Conservation (phyloP, 2,329 filamentous ascomycete genomes). For the Cercospora nicotianae region DNA sequence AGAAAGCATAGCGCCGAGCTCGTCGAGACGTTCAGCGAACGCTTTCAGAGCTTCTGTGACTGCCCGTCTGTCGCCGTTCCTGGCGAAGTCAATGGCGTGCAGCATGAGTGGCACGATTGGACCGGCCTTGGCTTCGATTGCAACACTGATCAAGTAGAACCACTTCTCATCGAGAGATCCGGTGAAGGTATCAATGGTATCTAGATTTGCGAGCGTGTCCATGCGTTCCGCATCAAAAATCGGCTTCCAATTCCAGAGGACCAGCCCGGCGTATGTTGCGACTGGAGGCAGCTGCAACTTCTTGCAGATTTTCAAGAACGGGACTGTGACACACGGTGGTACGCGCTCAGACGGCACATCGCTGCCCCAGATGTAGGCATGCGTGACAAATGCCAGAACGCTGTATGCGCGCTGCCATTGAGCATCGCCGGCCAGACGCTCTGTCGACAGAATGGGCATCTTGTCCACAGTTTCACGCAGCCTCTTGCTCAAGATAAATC, state of each 20-base stretch:
- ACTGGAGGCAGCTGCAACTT: constrained; percentile 82
- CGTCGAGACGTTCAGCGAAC: constrained; percentile 85
- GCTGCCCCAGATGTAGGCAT: constrained; percentile 89
- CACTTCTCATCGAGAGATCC: constrained; percentile 95
- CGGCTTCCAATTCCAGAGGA: constrained; percentile 95
- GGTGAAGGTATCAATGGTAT: constrained; percentile 86
- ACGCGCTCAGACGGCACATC: constrained; percentile 68
- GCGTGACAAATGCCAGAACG: constrained; percentile 74
- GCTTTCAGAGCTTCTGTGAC: constrained; percentile 75
- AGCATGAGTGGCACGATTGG: constrained; percentile 88
- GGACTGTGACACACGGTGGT: constrained; percentile 78
- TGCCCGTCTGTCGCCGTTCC: constrained; percentile 65
- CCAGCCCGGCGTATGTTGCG: constrained; percentile 87
- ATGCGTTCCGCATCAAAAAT: constrained; percentile 80
- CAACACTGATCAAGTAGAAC: constrained; percentile 96
- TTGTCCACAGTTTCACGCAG: constrained; percentile 76
- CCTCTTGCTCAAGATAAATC: constrained; percentile 79
- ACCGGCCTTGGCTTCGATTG: constrained; percentile 88
- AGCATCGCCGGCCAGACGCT: constrained; percentile 74
- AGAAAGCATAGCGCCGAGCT: constrained; percentile 73
- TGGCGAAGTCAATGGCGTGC: constrained; percentile 76
- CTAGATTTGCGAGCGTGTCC: constrained; percentile 82
- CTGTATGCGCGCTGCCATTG: constrained; percentile 91
- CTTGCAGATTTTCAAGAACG: constrained; percentile 71
- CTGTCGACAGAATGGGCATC: constrained; percentile 80